These are phyloP conservation scores for Candida sphagnicola DNA, from an alignment of 805 yeast species.

Conservation along the genomic window DNA sequence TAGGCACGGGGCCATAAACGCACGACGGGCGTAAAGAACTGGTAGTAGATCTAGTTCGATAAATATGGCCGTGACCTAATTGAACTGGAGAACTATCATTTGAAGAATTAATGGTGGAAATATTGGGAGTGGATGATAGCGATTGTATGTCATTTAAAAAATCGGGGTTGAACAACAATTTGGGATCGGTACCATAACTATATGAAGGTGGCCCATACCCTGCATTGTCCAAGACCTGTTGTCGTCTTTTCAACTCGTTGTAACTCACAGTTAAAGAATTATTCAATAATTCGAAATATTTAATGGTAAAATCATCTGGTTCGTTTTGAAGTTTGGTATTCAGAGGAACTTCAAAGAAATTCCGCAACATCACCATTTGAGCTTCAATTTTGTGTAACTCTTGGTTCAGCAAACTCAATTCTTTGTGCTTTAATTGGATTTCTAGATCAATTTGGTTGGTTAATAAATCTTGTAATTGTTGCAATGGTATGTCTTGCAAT, in stretches of 20 bases:
- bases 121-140: background rate
- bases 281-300: conserved; percentile 36
- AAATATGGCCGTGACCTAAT: conserved; percentile 20
- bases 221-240: conserved; percentile 1
- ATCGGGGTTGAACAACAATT: background rate
- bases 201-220: background rate
- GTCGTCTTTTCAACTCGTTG: conserved; percentile 7
- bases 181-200: background rate
- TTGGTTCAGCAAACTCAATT: conserved; percentile 44
- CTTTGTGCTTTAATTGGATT: conserved; percentile 56
- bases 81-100: background rate
- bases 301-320: conserved; percentile 42
- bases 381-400: conserved; percentile 58
- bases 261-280: conserved; percentile 30
- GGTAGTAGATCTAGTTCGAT: conserved; percentile 49
- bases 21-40: conserved; percentile 51
- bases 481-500: conserved; percentile 18
- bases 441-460: conserved; percentile 54
- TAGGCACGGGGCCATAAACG: conserved; percentile 18
- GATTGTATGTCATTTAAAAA: background rate
- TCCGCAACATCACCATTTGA: conserved; percentile 49
- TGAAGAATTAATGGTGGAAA: background rate
- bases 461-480: conserved; percentile 28
- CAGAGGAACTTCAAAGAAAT: conserved; percentile 39
- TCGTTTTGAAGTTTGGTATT: conserved; percentile 37